These are phyloP conservation scores for Claviceps digitariae DNA, from an alignment of 2,329 filamentous ascomycete genomes.

Conservation along the genomic window DNA sequence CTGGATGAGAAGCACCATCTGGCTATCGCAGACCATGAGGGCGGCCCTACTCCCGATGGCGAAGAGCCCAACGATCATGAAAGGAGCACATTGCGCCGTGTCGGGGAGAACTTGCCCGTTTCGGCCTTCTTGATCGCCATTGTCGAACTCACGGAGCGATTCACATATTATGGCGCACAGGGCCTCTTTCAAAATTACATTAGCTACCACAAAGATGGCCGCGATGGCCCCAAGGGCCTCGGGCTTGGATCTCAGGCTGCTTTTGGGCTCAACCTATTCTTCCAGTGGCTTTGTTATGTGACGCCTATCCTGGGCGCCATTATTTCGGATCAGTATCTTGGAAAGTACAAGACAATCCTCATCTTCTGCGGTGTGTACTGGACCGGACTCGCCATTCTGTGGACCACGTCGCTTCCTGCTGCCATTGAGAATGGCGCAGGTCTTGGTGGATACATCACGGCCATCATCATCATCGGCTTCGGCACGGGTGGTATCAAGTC, in stretches of 20 bases:
- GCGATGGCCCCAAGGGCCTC: conserved; percentile 33
- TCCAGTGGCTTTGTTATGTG: conserved; percentile 37
- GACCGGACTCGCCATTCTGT: conserved; percentile 39
- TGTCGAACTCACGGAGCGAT: conserved; percentile 43
- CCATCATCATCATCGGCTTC: conserved; percentile 49
- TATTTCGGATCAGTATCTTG: conserved; percentile 43
- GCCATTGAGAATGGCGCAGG: conserved; percentile 25
- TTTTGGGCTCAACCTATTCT: conserved; percentile 40
- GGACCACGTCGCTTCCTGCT: conserved; percentile 32
- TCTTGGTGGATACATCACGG: conserved; percentile 37
- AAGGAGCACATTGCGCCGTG: conserved; percentile 33
- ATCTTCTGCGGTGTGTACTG: conserved; percentile 44
- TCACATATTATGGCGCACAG: conserved; percentile 42
- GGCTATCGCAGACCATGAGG: conserved; percentile 12
- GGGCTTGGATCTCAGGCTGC: conserved; percentile 41
- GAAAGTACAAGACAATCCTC: conserved; percentile 49
- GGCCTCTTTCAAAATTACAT: conserved; percentile 45
- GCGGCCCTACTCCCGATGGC: conserved; percentile 26
- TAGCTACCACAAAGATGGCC: conserved; percentile 19
- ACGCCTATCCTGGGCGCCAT: conserved; percentile 37
- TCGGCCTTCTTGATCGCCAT: conserved; percentile 43
- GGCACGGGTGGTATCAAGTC: conserved; percentile 59
- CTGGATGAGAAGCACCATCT: conserved; percentile 13
- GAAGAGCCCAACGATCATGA: conserved; percentile 40
- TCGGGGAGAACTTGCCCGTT: conserved; percentile 40